Base-by-base conservation (phyloP, 2,329 filamentous ascomycete species). In the Ambrosiella xylebori region DNA sequence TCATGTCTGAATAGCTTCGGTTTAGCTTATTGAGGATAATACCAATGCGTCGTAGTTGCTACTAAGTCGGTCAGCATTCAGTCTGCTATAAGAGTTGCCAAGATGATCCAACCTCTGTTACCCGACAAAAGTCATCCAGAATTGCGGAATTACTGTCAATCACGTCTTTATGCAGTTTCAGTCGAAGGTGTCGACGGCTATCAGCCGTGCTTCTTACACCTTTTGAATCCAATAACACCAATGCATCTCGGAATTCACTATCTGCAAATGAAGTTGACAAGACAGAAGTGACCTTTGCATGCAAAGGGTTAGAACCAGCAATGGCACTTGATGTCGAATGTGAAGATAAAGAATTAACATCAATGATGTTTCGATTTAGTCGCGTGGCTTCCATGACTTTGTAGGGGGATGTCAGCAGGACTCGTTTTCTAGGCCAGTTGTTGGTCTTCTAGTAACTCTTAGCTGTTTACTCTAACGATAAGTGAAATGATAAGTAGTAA, bases 251-350 rank as follows among this genome's bases (percentile, higher is more conserved):
- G 64, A 97, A 95, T 64, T 96, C 91, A 4, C 87, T 77, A 70
- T 97, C 93, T 6, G 89, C 86, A 71, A 95, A 96, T 0, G 91
- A 95, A 1, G 88, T 84, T 3, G 93, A 95, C 54, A 97, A 79
- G 45, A 97, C 85, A 61, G 80, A 84, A 27, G 88, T 86, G 64
- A 96, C 80, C 66, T 93, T 88, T 61, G 84, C 85, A 7, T 87
- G 83, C 38, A 97, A 74, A 7, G 88, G 85, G 68, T 81, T 59
- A 36, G 59, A 57, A 40, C 59, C 59, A 54, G 57, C 57, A 51
- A 57, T 50, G 27, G 70, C 53, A 37, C 15, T 78, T 53, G 68
- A 67, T 35, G 68, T 64, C 1, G 67, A 63, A 27, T 67, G 35
- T 64, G 58, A 66, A 63, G 57, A 65, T 60, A 51, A 39, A 15